Conservation (phyloP, 306 rosid species). For the Castanea sativa region DNA sequence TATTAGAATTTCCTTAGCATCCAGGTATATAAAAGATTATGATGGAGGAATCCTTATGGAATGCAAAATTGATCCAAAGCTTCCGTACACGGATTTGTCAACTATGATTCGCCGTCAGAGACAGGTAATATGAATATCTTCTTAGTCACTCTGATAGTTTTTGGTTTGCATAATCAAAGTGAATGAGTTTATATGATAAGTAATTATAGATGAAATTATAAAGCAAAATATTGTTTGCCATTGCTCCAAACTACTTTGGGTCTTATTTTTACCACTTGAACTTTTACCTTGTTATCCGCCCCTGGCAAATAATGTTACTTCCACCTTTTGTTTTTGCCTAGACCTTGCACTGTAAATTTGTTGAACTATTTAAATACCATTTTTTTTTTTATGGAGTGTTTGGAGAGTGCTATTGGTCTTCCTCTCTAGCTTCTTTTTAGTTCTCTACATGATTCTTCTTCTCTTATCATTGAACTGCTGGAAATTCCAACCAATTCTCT, state of each 20-base stretch:
- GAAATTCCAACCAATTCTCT: not conserved
- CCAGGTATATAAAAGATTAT: constrained; percentile 94
- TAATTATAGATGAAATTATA: not conserved
- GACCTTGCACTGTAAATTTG: not conserved
- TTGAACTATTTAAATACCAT: not conserved
- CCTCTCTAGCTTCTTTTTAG: not conserved
- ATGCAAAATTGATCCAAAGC: constrained; percentile 94
- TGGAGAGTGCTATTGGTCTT: not conserved
- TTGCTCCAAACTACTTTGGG: not conserved
- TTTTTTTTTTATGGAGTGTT: not conserved
- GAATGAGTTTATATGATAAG: not conserved
- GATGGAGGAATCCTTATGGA: constrained; percentile 99
- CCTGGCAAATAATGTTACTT: not conserved
- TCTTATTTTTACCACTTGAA: not conserved
- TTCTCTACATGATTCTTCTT: not conserved
- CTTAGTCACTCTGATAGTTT: constrained; percentile 6
- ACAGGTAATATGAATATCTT: constrained; percentile 49
- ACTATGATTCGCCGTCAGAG: constrained; percentile 95
- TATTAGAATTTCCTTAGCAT: constrained; percentile 16
- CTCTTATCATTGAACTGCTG: not conserved
- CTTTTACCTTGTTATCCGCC: not conserved
- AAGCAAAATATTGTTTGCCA: not conserved
- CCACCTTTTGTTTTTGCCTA: not conserved
- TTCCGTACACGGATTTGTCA: constrained; percentile 87
- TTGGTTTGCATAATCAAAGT: constrained; percentile 8